These are phyloP conservation scores for Paramecium bursaria DNA, from an alignment of 73 alveolate species.

Conservation along the genomic window DNA sequence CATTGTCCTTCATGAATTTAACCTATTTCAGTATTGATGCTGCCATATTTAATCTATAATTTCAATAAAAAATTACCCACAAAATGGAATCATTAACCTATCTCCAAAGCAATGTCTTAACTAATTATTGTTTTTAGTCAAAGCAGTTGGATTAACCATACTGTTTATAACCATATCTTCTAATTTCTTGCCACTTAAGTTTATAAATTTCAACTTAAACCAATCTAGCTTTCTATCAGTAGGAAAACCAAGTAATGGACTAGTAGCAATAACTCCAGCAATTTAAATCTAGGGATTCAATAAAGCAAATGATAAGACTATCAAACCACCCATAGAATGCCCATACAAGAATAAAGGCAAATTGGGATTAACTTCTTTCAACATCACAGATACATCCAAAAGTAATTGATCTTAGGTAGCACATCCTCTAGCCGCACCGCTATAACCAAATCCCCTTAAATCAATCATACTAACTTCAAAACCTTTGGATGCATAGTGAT, in stretches of 20 bases:
- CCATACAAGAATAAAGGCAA: slow-evolving; percentile 87
- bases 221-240: slow-evolving; percentile 62
- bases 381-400: slow-evolving; percentile 54
- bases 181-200: slow-evolving; percentile 61
- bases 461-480: slow-evolving; percentile 82
- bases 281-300: slow-evolving; percentile 77
- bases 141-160: slow-evolving; percentile 70
- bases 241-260: slow-evolving; percentile 72
- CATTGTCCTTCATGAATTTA: slow-evolving; percentile 14
- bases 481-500: slow-evolving; percentile 80
- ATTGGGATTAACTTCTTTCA: slow-evolving; percentile 70
- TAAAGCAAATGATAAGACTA: slow-evolving; percentile 73
- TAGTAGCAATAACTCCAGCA: slow-evolving; percentile 75
- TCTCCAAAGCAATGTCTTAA: slow-evolving; percentile 67
- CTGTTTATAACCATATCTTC: slow-evolving; percentile 60
- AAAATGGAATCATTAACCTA: slow-evolving; percentile 69
- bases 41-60: slow-evolving; percentile 64
- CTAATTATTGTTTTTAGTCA: slow-evolving; percentile 60
- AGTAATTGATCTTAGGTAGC: slow-evolving; percentile 62
- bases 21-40: slow-evolving; percentile 39
- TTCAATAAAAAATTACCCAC: slow-evolving; percentile 37
- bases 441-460: slow-evolving; percentile 86
- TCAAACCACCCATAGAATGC: slow-evolving; percentile 92
- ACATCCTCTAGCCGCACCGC: slow-evolving; percentile 71
- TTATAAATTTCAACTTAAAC: slow-evolving; percentile 58